Base-by-base conservation (phyloP, 345 rosid genomes). In the Salix brachista region DNA sequence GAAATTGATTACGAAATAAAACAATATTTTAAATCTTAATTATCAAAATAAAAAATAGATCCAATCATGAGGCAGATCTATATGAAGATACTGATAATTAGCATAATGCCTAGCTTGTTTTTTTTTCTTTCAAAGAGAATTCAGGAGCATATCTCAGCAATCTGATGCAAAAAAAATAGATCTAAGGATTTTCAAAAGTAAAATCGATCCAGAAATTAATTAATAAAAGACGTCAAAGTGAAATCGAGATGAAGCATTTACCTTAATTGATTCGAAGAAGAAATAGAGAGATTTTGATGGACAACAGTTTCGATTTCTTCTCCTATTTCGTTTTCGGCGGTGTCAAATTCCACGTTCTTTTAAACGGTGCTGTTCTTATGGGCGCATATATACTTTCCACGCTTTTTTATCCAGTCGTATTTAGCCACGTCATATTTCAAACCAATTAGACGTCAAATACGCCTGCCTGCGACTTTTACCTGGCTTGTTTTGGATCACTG, bases 371-470 rank as follows among this genome's bases (percentile, higher is more conserved):
- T 28, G 2, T 26, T 5, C 26, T 17, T 23, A 25, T 17, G 18
- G 5, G 36, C 28, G 4, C 28, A 2, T n/a, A 4, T 9, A 56
- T 41, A 10, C 46, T 7, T 19, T 73, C 79, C 79, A 82, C 81
- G 79, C 74, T 8, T 13, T 9, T 4, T 2, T 4, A 2, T 0
- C 79, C 82, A 78, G 72, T 78, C 19, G n/a, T 41, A 0, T 36
- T 62, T 23, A 1, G 70, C 71, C 84, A 82, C 68, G 52, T 78
- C 77, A 61, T 54, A 52, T 52, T 36, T 52, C 9, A 25, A 10
- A 25, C 75, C 14, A 48, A n/a, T 4, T 23, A 6, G 14, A 13
- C 17, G 19, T 56, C 60, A 41, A 62, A 62, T 36, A 36, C 26
- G 54, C 13, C 75, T 30, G 10, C 44, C 6, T 1, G 5, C 18